phyloP scores from a whole-genome alignment of 306 rosid genomes.

The Urtica urens region DNA sequence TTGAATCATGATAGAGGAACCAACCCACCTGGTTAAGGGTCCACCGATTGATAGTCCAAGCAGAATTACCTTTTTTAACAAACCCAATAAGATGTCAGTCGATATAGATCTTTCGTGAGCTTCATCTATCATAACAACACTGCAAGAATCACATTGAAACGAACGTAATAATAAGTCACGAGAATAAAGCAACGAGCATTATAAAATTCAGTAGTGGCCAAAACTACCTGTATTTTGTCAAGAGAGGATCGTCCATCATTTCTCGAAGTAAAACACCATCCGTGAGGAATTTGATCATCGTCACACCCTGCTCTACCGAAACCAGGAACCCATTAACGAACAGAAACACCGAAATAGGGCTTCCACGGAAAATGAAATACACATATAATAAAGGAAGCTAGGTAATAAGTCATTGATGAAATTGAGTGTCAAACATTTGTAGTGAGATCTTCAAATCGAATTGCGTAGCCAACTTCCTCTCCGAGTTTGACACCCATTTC shows the following conservation, averaged over 20 bases:
- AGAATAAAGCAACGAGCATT: too few relatives aligned
- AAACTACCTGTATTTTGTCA: constrained; percentile 83
- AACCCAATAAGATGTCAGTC: constrained; percentile 85
- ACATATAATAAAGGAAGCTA: too few relatives aligned
- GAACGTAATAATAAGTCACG: not conserved
- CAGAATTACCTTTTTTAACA: constrained; percentile 66
- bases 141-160: constrained; percentile 18
- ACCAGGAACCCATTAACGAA: constrained; percentile 21
- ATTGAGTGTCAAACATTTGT: constrained; percentile 37
- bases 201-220: not conserved
- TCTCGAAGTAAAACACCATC: constrained; percentile 88
- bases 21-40: not conserved
- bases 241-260: constrained; percentile 97
- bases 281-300: constrained; percentile 71
- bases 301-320: constrained; percentile 73
- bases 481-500: constrained; percentile 92
- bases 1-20: constrained; percentile 6
- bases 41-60: constrained; percentile 1
- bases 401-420: too few relatives aligned
- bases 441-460: constrained; percentile 83
- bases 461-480: constrained; percentile 88
- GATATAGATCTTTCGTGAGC: constrained; percentile 98
- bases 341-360: not conserved
- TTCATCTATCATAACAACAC: constrained; percentile 89
- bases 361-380: not conserved